phyloP scores from a whole-genome alignment of 768 basidiomycete species.

The Pisolithus microcarpus region DNA sequence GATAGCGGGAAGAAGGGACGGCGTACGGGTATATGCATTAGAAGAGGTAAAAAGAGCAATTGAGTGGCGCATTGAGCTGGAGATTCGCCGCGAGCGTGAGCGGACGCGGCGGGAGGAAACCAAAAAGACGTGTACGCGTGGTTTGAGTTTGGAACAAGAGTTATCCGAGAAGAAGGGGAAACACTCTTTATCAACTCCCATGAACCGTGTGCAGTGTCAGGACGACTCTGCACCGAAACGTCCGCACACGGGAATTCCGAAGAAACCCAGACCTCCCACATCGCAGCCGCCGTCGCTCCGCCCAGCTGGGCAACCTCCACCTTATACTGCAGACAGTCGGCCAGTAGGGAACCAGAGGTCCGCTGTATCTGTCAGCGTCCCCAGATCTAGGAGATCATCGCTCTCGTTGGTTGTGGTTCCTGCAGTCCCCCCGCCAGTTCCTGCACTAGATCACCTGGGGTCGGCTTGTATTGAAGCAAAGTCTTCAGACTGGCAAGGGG shows the following conservation, averaged over 20 bases:
- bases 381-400: constrained; percentile 47
- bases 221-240: constrained; percentile 16
- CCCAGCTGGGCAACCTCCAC: constrained; percentile 57
- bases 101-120: constrained; percentile 59
- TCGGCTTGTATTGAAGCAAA: constrained; percentile 38
- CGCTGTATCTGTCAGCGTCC: constrained; percentile 33
- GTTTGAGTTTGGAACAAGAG: constrained; percentile 29
- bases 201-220: constrained; percentile 20
- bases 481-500: constrained; percentile 60
- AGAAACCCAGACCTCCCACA: constrained; percentile 23
- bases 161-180: constrained; percentile 43
- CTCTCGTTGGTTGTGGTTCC: constrained; percentile 53
- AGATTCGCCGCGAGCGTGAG: constrained; percentile 68
- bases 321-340: constrained; percentile 39
- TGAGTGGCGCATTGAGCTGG: constrained; percentile 82
- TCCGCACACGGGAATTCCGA: constrained; percentile 11
- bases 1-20: constrained; percentile 79
- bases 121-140: constrained; percentile 42
- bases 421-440: constrained; percentile 28
- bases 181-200: constrained; percentile 43
- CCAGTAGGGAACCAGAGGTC: constrained; percentile 37
- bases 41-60: constrained; percentile 82
- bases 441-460: constrained; percentile 25
- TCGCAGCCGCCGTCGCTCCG: constrained; percentile 13
- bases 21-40: constrained; percentile 81